These are phyloP conservation scores for Claviceps humidiphila DNA, from an alignment of 2,329 filamentous ascomycete species.

Conservation along the genomic window DNA sequence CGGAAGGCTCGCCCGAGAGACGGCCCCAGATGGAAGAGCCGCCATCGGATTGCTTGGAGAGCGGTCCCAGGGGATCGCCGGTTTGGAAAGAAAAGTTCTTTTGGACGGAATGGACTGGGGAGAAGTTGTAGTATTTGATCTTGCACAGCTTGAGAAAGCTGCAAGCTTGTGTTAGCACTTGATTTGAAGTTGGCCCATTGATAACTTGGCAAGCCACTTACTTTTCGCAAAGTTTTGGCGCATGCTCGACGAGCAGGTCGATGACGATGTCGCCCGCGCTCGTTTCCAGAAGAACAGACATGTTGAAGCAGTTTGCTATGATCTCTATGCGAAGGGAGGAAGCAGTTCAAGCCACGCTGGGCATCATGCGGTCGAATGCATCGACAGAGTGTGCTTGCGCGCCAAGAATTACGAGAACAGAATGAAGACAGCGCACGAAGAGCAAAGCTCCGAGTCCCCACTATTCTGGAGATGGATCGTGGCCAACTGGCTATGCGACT, in stretches of 20 bases:
- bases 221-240: constrained; percentile 91
- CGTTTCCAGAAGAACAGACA: constrained; percentile 92
- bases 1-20: constrained; percentile 50
- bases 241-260: constrained; percentile 78
- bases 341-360: neutral
- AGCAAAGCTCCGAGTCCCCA: no score
- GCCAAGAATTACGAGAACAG: neutral
- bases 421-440: no score
- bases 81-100: constrained; percentile 95
- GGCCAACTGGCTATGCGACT: no score
- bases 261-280: constrained; percentile 90
- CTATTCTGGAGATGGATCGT: no score
- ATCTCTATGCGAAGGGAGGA: neutral
- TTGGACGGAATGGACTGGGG: constrained; percentile 81
- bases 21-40: constrained; percentile 88
- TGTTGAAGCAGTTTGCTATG: constrained; percentile 21
- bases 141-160: constrained; percentile 99
- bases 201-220: constrained; percentile 34
- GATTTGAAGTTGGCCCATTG: neutral
- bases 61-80: constrained; percentile 82
- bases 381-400: neutral
- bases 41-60: constrained; percentile 74
- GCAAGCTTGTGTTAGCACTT: constrained; percentile 24
- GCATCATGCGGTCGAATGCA: neutral
- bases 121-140: constrained; percentile 97